These are phyloP conservation scores for Grosmannia huntii DNA, from an alignment of 2,329 filamentous ascomycete genomes.

Conservation along the genomic window DNA sequence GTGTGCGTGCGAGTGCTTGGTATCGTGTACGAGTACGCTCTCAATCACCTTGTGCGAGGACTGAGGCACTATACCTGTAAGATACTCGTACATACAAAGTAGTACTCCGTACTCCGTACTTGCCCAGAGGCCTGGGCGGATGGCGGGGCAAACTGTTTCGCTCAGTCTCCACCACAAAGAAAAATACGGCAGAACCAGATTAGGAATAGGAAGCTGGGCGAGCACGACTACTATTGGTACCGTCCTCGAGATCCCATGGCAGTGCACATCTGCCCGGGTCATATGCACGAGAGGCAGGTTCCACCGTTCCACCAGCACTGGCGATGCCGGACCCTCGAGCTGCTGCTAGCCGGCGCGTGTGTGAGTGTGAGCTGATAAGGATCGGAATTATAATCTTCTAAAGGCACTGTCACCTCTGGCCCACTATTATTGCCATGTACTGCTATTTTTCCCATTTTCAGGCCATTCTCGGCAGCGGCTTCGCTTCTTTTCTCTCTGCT, in stretches of 20 bases:
- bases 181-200: neutral
- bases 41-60: too few species aligned
- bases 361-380: neutral
- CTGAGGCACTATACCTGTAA: too few species aligned
- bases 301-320: neutral
- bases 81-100: too few species aligned
- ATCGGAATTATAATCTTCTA: neutral
- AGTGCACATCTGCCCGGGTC: neutral
- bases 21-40: too few species aligned
- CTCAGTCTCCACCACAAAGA: neutral
- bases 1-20: neutral
- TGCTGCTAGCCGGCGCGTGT: neutral
- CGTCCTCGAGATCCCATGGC: neutral
- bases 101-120: neutral
- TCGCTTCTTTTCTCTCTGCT: neutral
- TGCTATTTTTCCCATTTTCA: neutral
- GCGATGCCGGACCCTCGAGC: neutral
- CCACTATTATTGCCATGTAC: too few species aligned
- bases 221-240: too few species aligned
- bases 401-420: too few species aligned
- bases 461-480: neutral
- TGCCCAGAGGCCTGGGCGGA: neutral
- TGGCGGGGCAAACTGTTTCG: neutral
- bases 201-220: neutral
- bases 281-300: slow-evolving; percentile 1